Evolutionary conservation across 2,329 filamentous ascomycete species (phyloP).

Genomic region (Aspergillus texensis): DNA sequence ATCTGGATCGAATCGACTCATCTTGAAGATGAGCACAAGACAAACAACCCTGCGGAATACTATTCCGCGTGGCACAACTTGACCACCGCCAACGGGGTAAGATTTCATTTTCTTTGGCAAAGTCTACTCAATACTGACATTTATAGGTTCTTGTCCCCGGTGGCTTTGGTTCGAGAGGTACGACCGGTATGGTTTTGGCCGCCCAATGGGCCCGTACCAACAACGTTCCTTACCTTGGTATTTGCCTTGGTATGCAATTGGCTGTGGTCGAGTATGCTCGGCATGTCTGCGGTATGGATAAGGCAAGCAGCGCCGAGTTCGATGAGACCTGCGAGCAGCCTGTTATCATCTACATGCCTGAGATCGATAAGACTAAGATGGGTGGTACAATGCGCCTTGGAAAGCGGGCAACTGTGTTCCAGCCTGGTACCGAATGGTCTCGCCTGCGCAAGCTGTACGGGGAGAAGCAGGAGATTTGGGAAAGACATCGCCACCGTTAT

Average conservation of each 20-base stretch:
- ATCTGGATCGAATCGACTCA: conserved; percentile 84
- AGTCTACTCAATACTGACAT: not conserved
- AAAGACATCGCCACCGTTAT: conserved; percentile 86
- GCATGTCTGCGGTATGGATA: conserved; percentile 67
- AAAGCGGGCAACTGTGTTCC: conserved; percentile 73
- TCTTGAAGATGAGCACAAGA: conserved; percentile 69
- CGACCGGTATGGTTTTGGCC: conserved; percentile 85
- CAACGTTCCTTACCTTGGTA: conserved; percentile 79
- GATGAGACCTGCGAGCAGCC: conserved; percentile 62
- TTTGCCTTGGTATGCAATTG: conserved; percentile 91
- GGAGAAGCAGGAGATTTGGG: conserved; percentile 56
- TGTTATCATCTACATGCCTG: conserved; percentile 90
- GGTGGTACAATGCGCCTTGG: conserved; percentile 89
- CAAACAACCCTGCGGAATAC: conserved; percentile 69
- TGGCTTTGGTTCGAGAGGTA: conserved; percentile 80
- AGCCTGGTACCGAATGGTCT: conserved; percentile 74
- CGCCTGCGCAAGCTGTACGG: conserved; percentile 77
- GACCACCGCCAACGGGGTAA: conserved; percentile 60
- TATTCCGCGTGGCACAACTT: conserved; percentile 85
- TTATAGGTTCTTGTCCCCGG: conserved; percentile 41
- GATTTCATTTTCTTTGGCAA: conserved; percentile 51
- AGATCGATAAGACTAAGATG: conserved; percentile 73
- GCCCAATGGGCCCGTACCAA: conserved; percentile 86
- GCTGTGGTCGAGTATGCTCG: conserved; percentile 88
- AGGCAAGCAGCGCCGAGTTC: conserved; percentile 61